A percentile compares a stretch with the other conserved stretches of the same genome.
These are phyloP conservation scores for Massarina eburnea DNA, from an alignment of 2,329 filamentous ascomycete species.

Conservation along the genomic window DNA sequence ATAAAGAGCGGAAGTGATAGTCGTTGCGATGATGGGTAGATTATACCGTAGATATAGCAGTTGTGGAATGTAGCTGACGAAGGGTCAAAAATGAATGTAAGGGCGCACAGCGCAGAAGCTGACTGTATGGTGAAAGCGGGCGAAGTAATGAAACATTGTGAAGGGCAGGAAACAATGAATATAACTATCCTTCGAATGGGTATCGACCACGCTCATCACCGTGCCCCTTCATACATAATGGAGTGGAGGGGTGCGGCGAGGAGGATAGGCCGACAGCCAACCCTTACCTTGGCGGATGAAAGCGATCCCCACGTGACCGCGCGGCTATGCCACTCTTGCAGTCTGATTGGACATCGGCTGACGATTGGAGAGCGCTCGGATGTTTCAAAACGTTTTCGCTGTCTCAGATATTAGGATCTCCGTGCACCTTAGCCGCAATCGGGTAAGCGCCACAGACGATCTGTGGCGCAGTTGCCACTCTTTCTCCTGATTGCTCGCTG, in stretches of 20 bases:
- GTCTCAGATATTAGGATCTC: slow-evolving; percentile 19
- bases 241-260: no score
- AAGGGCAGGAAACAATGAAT: no score
- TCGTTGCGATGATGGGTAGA: no score
- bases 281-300: slow-evolving; percentile 2
- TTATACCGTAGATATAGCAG: no score
- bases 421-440: background rate
- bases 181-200: no score
- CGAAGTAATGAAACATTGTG: background rate
- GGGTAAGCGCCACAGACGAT: no score
- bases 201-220: no score
- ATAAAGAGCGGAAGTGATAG: no score
- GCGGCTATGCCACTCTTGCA: background rate
- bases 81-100: background rate
- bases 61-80: no score
- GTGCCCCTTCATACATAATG: no score
- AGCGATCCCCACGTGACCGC: slow-evolving; percentile 13
- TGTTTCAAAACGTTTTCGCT: slow-evolving; percentile 23
- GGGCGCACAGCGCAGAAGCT: background rate
- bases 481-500: no score
- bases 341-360: slow-evolving; percentile 19
- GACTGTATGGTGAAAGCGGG: background rate
- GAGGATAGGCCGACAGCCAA: background rate
- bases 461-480: no score
- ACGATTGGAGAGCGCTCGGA: background rate